Evolutionary conservation across 441 rosid species (phyloP), one percentile per base, ranked within the genome.

Genomic region (Erysimum cheiri): DNA sequence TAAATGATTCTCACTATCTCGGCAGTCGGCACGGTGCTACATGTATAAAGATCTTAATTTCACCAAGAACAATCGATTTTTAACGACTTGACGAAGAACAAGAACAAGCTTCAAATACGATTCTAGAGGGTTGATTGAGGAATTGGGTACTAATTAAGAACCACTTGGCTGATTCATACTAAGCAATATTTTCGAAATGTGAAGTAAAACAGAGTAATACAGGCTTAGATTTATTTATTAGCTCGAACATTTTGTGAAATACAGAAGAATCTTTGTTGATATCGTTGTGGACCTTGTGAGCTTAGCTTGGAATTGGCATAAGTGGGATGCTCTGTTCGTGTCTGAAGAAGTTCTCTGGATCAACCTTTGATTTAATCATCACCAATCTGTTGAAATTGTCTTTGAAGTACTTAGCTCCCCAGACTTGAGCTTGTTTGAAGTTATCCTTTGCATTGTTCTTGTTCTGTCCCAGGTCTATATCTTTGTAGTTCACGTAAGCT

Each of bases 401-500:
- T 57, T 82, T 87, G 59, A 80, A 89, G 36, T 89, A 85, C 71
- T 57, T 82, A 1, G 12, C 5, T 5, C 91, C 96, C 84, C 91
- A 85, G 0, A 24, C 29, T 8, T 78, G 70, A 4, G 86, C 89
- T 19, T 80, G 54, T n/a, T 14, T 60, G 43, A 64, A 76, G 70
- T 76, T 74, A 0, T 40, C 63, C 28, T 66, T 47, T 3, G 28
- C 2, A 67, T 73, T 65, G 5, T 24, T 66, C 29, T 0, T 58
- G 60, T 65, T 73, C 67, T 6, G 14, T 47, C 77, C 71, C 10
- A 73, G 29, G 55, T 90, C 97, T 53, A 90, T 74, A 70, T 88
- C 96, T 66, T 84, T 81, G 40, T 88, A 87, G 53, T 88, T 88
- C 44, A 85, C 79, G 58, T 85, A 91, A 4, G 95, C 75, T 15